Percentiles rank a stretch among this genome's conserved stretches.
Conservation (phyloP, 768 basidiomycete species). For the Auricularia cornea region DNA sequence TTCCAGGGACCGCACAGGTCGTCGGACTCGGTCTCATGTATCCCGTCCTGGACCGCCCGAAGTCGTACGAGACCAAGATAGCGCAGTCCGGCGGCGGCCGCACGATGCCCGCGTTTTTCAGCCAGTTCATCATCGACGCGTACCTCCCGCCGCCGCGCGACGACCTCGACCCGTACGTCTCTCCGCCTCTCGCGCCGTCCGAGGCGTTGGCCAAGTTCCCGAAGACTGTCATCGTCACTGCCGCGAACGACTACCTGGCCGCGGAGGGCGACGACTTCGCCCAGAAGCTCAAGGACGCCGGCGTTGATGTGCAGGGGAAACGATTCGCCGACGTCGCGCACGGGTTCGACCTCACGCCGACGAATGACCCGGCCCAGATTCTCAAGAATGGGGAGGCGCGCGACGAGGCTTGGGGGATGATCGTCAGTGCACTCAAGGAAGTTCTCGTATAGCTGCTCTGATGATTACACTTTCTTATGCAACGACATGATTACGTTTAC, state of each 20-base stretch:
- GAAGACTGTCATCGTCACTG: conserved; percentile 10
- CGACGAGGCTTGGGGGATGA: conserved; percentile 11
- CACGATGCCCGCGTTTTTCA: conserved; percentile 8
- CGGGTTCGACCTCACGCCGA: conserved; percentile 10
- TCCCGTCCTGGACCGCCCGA: conserved; percentile 9
- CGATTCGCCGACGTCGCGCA: conserved; percentile 12
- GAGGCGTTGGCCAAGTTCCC: conserved; percentile 8
- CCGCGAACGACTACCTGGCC: conserved; percentile 12
- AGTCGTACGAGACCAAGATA: conserved; percentile 10
- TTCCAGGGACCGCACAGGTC: conserved; percentile 5
- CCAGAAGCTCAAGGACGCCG: conserved; percentile 1
- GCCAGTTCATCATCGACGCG: conserved; percentile 7
- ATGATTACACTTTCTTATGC: no score
- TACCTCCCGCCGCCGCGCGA: conserved; percentile 11
- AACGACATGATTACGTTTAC: no score
- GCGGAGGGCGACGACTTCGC: conserved; percentile 11
- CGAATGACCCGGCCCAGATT: conserved; percentile 2
- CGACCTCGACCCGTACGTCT: conserved; percentile 6
- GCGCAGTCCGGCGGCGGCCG: conserved; percentile 6
- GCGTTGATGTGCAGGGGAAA: conserved; percentile 8
- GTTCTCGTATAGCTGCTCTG: no score
- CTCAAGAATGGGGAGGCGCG: conserved; percentile 8
- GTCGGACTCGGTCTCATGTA: conserved; percentile 10
- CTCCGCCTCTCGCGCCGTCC: conserved; percentile 7
- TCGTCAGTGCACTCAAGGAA: background rate